Evolutionary conservation across 1,284 basidiomycete species (phyloP), one percentile per base, ranked within the genome.

Genomic region (Polyporus tsugae): DNA sequence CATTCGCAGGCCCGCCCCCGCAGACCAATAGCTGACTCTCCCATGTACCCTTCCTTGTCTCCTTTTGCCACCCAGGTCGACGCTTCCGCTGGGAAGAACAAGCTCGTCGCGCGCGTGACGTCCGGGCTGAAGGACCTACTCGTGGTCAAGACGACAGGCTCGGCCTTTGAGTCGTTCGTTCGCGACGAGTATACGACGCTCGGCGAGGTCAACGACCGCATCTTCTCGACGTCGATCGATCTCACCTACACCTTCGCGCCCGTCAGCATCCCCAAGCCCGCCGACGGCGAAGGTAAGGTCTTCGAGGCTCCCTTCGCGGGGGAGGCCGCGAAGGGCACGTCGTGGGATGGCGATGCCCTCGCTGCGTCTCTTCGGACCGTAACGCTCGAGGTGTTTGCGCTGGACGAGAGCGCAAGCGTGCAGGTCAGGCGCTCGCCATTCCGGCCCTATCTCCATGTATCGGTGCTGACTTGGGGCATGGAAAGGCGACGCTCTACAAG

Each of bases 101-200:
- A 84, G 69, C 76, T 93, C 41, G 80, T 83, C 9, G 94, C 87
- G 15, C 86, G 79, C 17, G 87, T 96, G 29, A 87, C 86, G 0
- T 84, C 88, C 7, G 95, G 96, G 0, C 79, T 97, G 55, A 83
- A 85, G 59, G 95, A 95, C 78, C 84, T 98, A 22, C 85, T 97
- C 17, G 96, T 98, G 13, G 88, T 98, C 76, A 98, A 99, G 82
- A 91, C 93, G 52, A 91, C 92, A 15, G 97, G 95, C 4, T 96
- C 95, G 0, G 89, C 93, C 0, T 98, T 99, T 78, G 87, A 92
- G 73, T 86, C 87, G 63, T 99, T 97, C 81, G 81, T 93, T 68
- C 86, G 88, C 2, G 96, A 98, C 80, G 94, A 96, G 78, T 95
- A 91, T 82, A 96, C 96, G 38, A 97, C 95, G 0, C 88, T 98